Evolutionary conservation across 257 asterid genomes (phyloP).

Genomic region (Henckelia pumila): DNA sequence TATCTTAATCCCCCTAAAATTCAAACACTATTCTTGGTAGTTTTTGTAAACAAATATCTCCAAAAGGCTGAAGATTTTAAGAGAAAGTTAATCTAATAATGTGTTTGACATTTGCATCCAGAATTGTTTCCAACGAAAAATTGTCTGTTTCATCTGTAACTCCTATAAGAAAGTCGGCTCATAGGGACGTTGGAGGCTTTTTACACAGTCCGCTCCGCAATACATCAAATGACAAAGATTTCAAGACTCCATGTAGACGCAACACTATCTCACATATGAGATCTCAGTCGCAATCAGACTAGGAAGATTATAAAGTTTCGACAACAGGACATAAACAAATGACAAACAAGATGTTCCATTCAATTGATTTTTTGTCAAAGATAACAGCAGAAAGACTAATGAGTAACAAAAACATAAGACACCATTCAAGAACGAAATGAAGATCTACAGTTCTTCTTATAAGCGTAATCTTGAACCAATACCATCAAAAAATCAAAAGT

Average conservation of each 20-base stretch:
- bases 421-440: not conserved
- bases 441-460: not conserved
- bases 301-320: not conserved
- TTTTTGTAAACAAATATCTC: not conserved
- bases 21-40: not conserved
- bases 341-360: not conserved
- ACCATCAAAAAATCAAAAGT: not conserved
- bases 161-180: not conserved
- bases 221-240: not conserved
- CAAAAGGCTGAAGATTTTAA: not conserved
- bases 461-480: not conserved
- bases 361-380: not conserved
- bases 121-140: not conserved
- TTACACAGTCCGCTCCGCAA: not conserved
- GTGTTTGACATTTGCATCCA: not conserved
- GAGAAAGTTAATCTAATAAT: not conserved
- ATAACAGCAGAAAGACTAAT: not conserved
- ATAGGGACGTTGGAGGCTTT: not conserved
- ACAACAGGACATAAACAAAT: no score
- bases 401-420: not conserved
- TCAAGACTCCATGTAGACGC: not conserved
- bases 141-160: not conserved
- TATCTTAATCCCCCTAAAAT: constrained; percentile 10
- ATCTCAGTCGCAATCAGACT: not conserved
- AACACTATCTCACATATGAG: not conserved